phyloP scores from a whole-genome alignment of 331 rosid genomes.

The Phaseolus coccineus region DNA sequence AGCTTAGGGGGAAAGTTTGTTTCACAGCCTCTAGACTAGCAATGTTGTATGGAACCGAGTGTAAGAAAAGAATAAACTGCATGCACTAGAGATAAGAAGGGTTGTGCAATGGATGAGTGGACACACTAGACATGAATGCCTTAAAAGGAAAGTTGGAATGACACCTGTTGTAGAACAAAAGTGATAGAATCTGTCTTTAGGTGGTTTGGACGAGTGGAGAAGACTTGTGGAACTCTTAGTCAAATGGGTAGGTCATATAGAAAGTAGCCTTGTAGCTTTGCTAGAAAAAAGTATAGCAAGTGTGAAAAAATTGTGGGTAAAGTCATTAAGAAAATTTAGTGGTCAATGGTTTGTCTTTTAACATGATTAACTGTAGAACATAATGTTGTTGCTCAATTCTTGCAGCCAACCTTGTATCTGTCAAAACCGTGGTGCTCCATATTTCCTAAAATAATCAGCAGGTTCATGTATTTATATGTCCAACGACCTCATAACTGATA shows the following conservation, averaged over 20 bases:
- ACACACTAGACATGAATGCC: not conserved
- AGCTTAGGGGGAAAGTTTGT: not conserved
- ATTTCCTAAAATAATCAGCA: no score
- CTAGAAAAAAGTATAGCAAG: not conserved
- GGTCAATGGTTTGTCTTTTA: not conserved
- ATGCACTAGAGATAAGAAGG: not conserved
- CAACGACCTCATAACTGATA: no score
- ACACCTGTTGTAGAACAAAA: not conserved
- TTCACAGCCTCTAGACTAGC: not conserved
- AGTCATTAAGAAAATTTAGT: not conserved
- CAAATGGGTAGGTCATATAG: not conserved
- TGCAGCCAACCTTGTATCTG: not conserved
- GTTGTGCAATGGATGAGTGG: not conserved
- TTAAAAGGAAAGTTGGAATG: not conserved
- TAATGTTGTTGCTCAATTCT: no score
- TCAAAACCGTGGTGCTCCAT: no score
- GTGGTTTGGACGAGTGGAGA: slow-evolving; percentile 9
- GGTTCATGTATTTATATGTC: no score
- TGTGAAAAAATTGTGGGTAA: not conserved
- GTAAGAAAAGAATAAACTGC: not conserved
- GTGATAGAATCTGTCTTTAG: not conserved
- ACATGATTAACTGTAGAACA: not conserved
- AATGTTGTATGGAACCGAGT: not conserved
- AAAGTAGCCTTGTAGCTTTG: not conserved
- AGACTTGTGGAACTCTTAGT: not conserved